phyloP scores from a whole-genome alignment of 202 grass and related monocot genomes.

The Setaria viridis region DNA sequence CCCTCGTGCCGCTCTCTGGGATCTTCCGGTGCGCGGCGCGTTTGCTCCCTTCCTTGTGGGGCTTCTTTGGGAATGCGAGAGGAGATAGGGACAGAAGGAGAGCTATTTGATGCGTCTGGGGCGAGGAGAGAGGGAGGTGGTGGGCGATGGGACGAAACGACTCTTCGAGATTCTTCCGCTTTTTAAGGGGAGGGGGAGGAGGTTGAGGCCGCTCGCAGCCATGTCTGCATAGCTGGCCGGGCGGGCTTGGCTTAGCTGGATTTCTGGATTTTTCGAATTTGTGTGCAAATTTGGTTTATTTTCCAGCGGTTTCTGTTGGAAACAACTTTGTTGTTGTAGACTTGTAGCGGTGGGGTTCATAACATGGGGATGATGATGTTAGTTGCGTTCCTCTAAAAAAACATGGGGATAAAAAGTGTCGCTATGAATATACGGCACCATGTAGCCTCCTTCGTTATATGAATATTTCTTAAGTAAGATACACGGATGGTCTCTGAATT shows the following conservation, averaged over 20 bases:
- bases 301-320: not conserved
- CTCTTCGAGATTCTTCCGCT: constrained; percentile 46
- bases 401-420: too few relatives aligned
- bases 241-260: constrained; percentile 40
- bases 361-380: not conserved
- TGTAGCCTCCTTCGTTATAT: too few relatives aligned
- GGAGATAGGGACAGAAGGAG: not conserved
- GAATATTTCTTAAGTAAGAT: too few relatives aligned
- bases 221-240: constrained; percentile 35
- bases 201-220: not conserved
- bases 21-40: constrained; percentile 33
- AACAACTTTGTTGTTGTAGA: not conserved
- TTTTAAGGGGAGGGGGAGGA: constrained; percentile 28
- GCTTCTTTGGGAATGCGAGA: not conserved
- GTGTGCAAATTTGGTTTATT: constrained; percentile 13
- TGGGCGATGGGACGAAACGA: not conserved
- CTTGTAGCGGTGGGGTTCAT: not conserved
- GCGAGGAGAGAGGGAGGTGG: not conserved
- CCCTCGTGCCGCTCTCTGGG: not conserved
- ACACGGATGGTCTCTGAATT: too few relatives aligned
- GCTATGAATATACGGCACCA: too few relatives aligned
- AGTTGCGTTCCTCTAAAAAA: too few relatives aligned
- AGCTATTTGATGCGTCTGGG: constrained; percentile 26
- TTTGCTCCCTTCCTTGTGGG: constrained; percentile 6
- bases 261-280: not conserved